These are phyloP conservation scores for Peterozyma xylosa DNA, from an alignment of 805 yeast species.

Conservation along the genomic window DNA sequence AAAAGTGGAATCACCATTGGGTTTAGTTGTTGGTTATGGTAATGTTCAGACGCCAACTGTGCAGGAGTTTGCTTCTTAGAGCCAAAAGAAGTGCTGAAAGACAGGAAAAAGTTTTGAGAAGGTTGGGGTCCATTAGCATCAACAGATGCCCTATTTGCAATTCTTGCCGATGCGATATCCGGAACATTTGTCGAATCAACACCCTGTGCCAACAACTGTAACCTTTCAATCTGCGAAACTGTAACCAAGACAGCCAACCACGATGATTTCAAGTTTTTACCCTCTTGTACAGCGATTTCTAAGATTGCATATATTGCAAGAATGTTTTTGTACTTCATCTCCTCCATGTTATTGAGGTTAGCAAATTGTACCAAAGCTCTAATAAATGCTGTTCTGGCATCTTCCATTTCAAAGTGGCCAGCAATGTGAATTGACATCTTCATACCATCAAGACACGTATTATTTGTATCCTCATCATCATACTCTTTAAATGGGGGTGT, in stretches of 20 bases:
- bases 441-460: slow-evolving; percentile 76
- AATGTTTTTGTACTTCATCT: slow-evolving; percentile 71
- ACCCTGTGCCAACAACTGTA: slow-evolving; percentile 83
- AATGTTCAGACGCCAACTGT: slow-evolving; percentile 63
- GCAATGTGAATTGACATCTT: slow-evolving; percentile 77
- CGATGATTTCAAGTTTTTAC: slow-evolving; percentile 62
- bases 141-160: slow-evolving; percentile 46
- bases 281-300: slow-evolving; percentile 73
- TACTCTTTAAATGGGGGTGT: slow-evolving; percentile 91
- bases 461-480: slow-evolving; percentile 65
- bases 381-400: slow-evolving; percentile 83
- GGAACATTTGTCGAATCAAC: slow-evolving; percentile 79
- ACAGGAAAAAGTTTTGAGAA: slow-evolving; percentile 41
- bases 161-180: slow-evolving; percentile 71
- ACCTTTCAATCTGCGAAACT: slow-evolving; percentile 85
- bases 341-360: slow-evolving; percentile 70
- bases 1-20: slow-evolving; percentile 50
- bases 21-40: slow-evolving; percentile 61
- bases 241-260: slow-evolving; percentile 83
- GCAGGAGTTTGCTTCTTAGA: slow-evolving; percentile 45
- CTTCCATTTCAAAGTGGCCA: slow-evolving; percentile 72
- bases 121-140: slow-evolving; percentile 36
- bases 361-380: slow-evolving; percentile 86
- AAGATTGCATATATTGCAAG: slow-evolving; percentile 70
- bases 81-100: slow-evolving; percentile 28